These are phyloP conservation scores for Penicillium canariense DNA, from an alignment of 495 filamentous ascomycete species.

Conservation along the genomic window DNA sequence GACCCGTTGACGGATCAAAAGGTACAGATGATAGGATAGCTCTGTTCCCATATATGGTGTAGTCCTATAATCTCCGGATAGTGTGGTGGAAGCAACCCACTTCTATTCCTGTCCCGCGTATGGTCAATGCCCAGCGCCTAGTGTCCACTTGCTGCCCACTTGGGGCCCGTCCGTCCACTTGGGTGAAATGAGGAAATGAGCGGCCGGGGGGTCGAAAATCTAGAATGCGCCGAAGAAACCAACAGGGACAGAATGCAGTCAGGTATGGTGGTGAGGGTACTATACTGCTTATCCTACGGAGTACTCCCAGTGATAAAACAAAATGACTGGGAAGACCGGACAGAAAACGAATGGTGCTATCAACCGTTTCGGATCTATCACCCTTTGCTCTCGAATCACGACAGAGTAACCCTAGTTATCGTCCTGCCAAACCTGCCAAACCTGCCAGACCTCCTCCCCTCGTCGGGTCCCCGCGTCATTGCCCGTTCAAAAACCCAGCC, in stretches of 20 bases:
- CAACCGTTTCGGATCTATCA: no score
- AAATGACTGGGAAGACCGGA: no score
- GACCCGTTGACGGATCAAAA: background rate
- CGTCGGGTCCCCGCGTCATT: slow-evolving; percentile 19
- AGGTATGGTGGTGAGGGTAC: background rate
- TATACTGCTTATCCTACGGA: no score
- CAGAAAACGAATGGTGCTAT: no score
- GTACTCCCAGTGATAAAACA: no score
- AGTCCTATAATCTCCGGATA: no score
- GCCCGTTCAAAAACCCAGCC: slow-evolving; percentile 13
- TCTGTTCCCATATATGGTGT: background rate
- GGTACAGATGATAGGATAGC: no score
- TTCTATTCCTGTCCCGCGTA: slow-evolving; percentile 13
- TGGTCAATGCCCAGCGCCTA: slow-evolving; percentile 2
- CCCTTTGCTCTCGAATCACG: no score
- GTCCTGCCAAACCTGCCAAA: background rate
- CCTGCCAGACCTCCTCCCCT: background rate
- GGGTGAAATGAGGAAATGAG: slow-evolving; percentile 3
- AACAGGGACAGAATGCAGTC: no score
- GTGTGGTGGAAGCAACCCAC: background rate
- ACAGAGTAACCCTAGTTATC: background rate
- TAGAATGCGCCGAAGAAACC: background rate
- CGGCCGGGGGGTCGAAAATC: background rate
- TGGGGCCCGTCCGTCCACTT: background rate
- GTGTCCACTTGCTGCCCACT: slow-evolving; percentile 4